Evolutionary conservation across 2,329 filamentous ascomycete species (phyloP), one percentile per base, ranked within the genome.

Genomic region (Nemania sp.): DNA sequence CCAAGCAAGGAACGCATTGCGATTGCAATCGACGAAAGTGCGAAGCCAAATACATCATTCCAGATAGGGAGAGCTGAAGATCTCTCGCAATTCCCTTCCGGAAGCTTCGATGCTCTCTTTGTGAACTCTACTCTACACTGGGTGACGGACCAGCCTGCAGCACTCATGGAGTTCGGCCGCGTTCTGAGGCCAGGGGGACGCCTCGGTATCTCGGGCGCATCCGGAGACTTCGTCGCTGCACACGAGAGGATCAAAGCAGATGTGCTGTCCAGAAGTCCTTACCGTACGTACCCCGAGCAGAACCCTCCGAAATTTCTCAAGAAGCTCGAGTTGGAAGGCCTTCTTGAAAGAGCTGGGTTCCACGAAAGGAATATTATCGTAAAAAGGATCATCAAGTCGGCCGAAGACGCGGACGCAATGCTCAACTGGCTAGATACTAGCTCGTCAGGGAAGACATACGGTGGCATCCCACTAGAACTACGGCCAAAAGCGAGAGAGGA

Each of bases 401-500:
- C 62, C 18, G 46, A 55, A 25, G 39, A 58, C 54, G 63, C 50
- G 3, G 67, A 67, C 5, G 69, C 54, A 15, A 73, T 73, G 72
- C 61, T 73, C 37, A 66, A 72, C 3, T 73, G 72, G 72, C 20
- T 73, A 46, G 71, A 71, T 55, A 71, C 69, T 5, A 73, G 72
- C 54, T 72, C 71, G 20, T 73, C 71, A 3, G 72, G 72, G 25
- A 71, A 72, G 61, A 73, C 70, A 15, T 73, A 72, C 46, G 72
- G 72, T 2, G 68, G 68, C 4, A 69, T 73, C 40, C 72, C 72
- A 11, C 46, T 67, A 2, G 67, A 73, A n/a, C 35, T 73, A 50
- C 64, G 69, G 34, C 67, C 69, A 0, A 56, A 51, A 17, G 71
- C 70, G 1, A 67, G 68, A 43, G 65, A 70, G 58, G 70, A 71